phyloP scores from a whole-genome alignment of 495 filamentous ascomycete species.

The Cercophora scortea region DNA sequence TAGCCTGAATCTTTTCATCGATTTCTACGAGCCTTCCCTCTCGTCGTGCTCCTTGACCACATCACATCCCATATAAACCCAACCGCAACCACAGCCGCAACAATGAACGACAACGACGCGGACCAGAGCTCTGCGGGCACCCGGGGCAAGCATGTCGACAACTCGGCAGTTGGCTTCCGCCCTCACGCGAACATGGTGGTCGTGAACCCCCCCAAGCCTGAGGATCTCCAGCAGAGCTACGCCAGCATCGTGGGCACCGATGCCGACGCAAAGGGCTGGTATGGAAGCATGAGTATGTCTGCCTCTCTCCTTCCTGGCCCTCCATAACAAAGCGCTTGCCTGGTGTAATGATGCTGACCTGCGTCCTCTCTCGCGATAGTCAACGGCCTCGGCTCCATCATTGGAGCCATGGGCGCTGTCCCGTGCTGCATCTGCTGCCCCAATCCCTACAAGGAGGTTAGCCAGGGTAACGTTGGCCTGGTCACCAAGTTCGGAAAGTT shows the following conservation, averaged over 20 bases:
- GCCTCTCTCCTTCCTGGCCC: background rate
- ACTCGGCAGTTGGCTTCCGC: constrained; percentile 24
- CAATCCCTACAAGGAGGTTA: constrained; percentile 93
- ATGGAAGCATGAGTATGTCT: constrained; percentile 72
- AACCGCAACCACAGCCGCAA: background rate
- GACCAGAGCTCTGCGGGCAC: background rate
- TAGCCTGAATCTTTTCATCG: no score
- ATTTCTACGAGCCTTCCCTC: no score
- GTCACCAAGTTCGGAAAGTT: constrained; percentile 96
- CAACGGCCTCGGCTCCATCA: constrained; percentile 62
- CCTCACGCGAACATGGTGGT: constrained; percentile 57
- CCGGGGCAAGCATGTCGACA: constrained; percentile 15
- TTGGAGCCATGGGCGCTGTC: constrained; percentile 79
- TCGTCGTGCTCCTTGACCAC: no score
- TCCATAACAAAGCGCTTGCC: background rate
- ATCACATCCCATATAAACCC: no score
- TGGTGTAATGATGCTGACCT: background rate
- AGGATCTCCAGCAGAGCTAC: constrained; percentile 86
- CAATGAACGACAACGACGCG: background rate
- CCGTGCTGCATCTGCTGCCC: constrained; percentile 91
- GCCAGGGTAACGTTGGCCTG: constrained; percentile 87
- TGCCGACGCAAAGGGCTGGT: constrained; percentile 76
- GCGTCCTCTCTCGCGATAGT: constrained; percentile 35
- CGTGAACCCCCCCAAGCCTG: constrained; percentile 61
- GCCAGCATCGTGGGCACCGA: constrained; percentile 69